These are phyloP conservation scores for Kwoniella shivajii DNA, from an alignment of 1,284 basidiomycete species.

Conservation along the genomic window DNA sequence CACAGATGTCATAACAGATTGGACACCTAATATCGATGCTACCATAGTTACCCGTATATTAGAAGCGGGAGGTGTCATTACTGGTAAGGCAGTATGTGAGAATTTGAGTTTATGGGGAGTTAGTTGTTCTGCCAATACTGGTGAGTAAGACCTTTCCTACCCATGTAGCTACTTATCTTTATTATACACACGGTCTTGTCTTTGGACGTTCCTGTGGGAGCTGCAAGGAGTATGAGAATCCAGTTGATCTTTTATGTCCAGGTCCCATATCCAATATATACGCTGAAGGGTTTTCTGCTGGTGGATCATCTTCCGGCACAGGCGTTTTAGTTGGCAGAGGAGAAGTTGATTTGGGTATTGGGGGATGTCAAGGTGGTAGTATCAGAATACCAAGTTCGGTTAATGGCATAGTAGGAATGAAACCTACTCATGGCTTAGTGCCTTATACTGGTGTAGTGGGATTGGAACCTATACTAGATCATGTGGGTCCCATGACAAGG, in stretches of 20 bases:
- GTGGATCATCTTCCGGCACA: conserved; percentile 58
- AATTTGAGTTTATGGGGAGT: conserved; percentile 33
- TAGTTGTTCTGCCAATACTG: conserved; percentile 17
- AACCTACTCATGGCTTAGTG: conserved; percentile 59
- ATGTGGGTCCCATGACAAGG: conserved; percentile 37
- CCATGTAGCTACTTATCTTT: conserved; percentile 51
- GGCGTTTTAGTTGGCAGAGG: conserved; percentile 56
- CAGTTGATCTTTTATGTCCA: conserved; percentile 41
- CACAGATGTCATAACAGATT: conserved; percentile 29
- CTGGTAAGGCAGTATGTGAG: conserved; percentile 56
- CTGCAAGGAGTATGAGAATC: too few relatives aligned
- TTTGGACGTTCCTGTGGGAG: too few relatives aligned
- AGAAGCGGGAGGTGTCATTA: conserved; percentile 55
- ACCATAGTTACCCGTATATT: conserved; percentile 58
- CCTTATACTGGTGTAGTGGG: conserved; percentile 59
- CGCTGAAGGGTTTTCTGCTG: conserved; percentile 56
- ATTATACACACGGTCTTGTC: too few relatives aligned
- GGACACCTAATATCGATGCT: conserved; percentile 52
- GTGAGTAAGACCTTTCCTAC: conserved; percentile 12
- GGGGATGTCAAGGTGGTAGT: conserved; percentile 59
- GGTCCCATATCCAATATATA: conserved; percentile 57
- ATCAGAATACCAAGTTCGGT: conserved; percentile 58
- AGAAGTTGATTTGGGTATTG: conserved; percentile 57
- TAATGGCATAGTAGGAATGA: conserved; percentile 59
- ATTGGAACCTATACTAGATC: conserved; percentile 55